phyloP scores from a whole-genome alignment of 208 protist species.

The Zelonia costaricensis region DNA sequence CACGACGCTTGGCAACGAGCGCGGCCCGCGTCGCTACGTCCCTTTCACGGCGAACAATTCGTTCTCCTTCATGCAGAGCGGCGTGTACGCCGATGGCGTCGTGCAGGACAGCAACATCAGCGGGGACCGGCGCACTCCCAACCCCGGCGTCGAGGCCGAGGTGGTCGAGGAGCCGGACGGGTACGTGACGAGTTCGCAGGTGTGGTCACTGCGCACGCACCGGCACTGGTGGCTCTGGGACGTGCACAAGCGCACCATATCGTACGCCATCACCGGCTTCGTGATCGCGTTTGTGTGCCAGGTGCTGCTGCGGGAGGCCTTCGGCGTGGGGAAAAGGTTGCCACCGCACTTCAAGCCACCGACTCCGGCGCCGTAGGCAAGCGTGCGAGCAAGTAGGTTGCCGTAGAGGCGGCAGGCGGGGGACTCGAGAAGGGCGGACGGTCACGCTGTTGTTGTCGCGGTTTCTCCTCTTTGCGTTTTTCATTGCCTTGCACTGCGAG shows the following conservation, averaged over 20 bases:
- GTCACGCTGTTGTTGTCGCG: too few species aligned
- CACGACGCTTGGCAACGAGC: conserved; percentile 37
- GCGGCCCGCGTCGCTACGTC: conserved; percentile 16
- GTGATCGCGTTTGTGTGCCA: conserved; percentile 43
- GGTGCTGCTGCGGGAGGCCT: conserved; percentile 35
- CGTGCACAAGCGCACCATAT: conserved; percentile 46
- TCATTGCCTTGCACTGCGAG: too few species aligned
- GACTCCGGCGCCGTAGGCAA: too few species aligned
- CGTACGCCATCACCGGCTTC: conserved; percentile 53
- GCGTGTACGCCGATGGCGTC: neutral
- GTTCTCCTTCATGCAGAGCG: conserved; percentile 18
- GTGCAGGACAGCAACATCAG: neutral
- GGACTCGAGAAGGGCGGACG: too few species aligned
- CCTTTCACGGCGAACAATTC: conserved; percentile 38
- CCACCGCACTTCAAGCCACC: too few species aligned
- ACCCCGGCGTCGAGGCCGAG: conserved; percentile 6
- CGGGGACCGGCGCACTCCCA: neutral
- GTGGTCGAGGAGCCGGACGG: conserved; percentile 34
- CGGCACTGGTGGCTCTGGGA: conserved; percentile 81
- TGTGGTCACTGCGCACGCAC: conserved; percentile 66
- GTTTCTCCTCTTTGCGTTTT: too few species aligned
- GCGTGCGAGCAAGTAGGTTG: too few species aligned
- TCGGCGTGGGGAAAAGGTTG: conserved; percentile 17
- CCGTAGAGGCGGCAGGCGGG: too few species aligned
- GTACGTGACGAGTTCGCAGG: conserved; percentile 36